Percentiles rank a stretch among this genome's conserved stretches.
phyloP scores from a whole-genome alignment of 768 basidiomycete species.

The Mycena haematopus region DNA sequence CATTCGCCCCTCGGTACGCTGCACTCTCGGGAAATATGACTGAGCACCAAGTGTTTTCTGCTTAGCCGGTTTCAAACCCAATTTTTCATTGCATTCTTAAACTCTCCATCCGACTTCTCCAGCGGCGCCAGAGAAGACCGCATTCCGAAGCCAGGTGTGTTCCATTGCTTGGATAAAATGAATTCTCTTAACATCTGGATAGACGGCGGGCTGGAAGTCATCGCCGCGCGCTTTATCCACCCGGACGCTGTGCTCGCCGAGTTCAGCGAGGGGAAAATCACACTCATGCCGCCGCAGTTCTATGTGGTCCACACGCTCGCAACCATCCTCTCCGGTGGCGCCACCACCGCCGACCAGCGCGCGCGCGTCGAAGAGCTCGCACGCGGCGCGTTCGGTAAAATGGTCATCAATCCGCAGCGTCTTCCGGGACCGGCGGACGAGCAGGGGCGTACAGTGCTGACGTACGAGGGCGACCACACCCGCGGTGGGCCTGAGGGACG shows the following conservation, averaged over 20 bases:
- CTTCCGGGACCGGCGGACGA: slow-evolving; percentile 42
- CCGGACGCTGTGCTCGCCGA: slow-evolving; percentile 59
- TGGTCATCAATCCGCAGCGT: slow-evolving; percentile 62
- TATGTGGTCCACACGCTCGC: slow-evolving; percentile 71
- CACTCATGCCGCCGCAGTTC: slow-evolving; percentile 77
- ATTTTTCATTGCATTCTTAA: slow-evolving; percentile 72
- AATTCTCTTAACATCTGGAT: neutral
- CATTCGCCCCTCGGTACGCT: slow-evolving; percentile 52
- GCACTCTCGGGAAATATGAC: neutral
- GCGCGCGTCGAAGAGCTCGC: slow-evolving; percentile 55
- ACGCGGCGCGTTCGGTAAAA: slow-evolving; percentile 60
- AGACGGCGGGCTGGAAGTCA: slow-evolving; percentile 75
- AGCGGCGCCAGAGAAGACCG: slow-evolving; percentile 62
- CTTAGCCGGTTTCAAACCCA: slow-evolving; percentile 72
- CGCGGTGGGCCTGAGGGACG: slow-evolving; percentile 65
- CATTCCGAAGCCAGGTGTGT: slow-evolving; percentile 62
- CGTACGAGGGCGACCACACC: slow-evolving; percentile 76
- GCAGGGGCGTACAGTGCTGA: slow-evolving; percentile 56
- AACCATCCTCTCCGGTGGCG: slow-evolving; percentile 51
- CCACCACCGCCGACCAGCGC: slow-evolving; percentile 53
- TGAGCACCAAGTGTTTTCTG: neutral
- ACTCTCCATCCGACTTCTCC: slow-evolving; percentile 54
- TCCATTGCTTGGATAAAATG: neutral
- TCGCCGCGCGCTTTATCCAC: slow-evolving; percentile 70
- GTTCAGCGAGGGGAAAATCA: slow-evolving; percentile 55